A percentile compares a stretch with the other conserved stretches of the same genome.
Evolutionary conservation across 2,329 filamentous ascomycete species (phyloP).

Genomic region (Cladosporium cucumerinum): DNA sequence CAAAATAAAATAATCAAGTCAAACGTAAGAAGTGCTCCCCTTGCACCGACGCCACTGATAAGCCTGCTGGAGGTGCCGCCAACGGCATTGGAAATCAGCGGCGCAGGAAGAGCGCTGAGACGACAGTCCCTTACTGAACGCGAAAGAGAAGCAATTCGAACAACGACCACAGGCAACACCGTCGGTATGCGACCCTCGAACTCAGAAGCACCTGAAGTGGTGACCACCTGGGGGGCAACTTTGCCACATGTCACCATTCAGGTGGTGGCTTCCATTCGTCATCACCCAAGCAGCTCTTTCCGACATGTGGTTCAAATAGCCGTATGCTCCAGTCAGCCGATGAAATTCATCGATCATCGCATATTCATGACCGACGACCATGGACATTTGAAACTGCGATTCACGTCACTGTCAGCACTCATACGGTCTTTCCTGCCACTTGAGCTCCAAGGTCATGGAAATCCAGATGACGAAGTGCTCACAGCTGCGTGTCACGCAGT

Average conservation of each 20-base stretch:
- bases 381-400: too few species aligned
- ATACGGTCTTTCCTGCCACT: too few species aligned
- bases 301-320: too few species aligned
- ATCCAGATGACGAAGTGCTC: too few species aligned
- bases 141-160: neutral
- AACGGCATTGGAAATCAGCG: neutral
- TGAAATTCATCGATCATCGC: too few species aligned
- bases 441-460: too few species aligned
- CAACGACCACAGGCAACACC: neutral
- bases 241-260: neutral
- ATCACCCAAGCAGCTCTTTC: too few species aligned
- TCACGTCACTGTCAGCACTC: too few species aligned
- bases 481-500: too few species aligned
- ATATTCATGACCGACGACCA: too few species aligned
- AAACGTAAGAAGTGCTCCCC: neutral
- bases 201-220: neutral
- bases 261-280: neutral
- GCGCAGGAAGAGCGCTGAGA: neutral
- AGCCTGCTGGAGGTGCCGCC: neutral
- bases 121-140: neutral
- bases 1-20: neutral
- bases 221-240: neutral
- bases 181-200: neutral
- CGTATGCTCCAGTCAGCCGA: too few species aligned
- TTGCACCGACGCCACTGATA: neutral